Percentiles rank a stretch among this genome's conserved stretches.
phyloP scores from a whole-genome alignment of 2,329 filamentous ascomycete species.

The Phialemonium atrogriseum region DNA sequence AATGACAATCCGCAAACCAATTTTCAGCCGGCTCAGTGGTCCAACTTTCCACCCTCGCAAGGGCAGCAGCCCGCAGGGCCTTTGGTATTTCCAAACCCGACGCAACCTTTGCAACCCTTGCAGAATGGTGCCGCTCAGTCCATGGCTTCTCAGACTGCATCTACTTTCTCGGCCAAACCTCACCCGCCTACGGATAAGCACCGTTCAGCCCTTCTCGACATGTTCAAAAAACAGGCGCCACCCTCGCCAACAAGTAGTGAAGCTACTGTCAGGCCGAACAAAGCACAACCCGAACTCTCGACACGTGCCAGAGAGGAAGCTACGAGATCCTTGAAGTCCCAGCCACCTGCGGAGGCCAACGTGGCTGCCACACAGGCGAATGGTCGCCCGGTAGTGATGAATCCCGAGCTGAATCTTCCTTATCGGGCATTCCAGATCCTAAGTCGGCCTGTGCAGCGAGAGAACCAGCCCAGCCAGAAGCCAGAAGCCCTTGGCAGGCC shows the following conservation, averaged over 20 bases:
- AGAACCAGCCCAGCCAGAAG: constrained; percentile 12
- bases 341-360: constrained; percentile 17
- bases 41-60: not conserved
- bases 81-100: not conserved
- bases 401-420: constrained; percentile 28
- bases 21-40: not conserved
- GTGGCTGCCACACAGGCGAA: constrained; percentile 19
- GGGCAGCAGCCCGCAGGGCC: not conserved
- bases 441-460: constrained; percentile 22
- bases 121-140: constrained; percentile 4
- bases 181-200: constrained; percentile 26
- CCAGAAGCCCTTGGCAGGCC: constrained; percentile 8
- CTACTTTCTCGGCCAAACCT: constrained; percentile 10
- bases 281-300: constrained; percentile 11
- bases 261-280: constrained; percentile 7
- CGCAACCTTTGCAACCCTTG: constrained; percentile 1
- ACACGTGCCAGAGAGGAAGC: constrained; percentile 3
- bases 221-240: constrained; percentile 40
- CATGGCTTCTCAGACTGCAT: constrained; percentile 3
- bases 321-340: constrained; percentile 5
- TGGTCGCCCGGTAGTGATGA: constrained; percentile 22
- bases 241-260: constrained; percentile 16
- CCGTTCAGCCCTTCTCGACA: constrained; percentile 40
- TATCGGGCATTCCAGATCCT: constrained; percentile 30
- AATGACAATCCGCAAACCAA: not conserved